Evolutionary conservation across 306 rosid genomes (phyloP).

Genomic region (Pyrus communis): DNA sequence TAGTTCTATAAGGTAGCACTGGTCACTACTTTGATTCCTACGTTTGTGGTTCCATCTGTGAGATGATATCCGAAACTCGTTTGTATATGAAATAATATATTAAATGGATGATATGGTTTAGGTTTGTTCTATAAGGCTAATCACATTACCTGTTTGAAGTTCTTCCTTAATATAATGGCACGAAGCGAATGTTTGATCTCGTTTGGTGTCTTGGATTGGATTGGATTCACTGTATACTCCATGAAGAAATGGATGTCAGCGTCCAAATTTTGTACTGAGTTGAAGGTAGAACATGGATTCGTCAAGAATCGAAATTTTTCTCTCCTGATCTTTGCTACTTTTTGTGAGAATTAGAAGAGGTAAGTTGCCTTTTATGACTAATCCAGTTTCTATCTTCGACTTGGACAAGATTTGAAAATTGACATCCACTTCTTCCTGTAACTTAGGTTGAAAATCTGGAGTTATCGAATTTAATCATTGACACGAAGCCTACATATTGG

Average conservation of each 20-base stretch:
- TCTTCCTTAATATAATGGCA: no score
- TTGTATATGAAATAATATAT: background rate
- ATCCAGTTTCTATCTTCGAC: no score
- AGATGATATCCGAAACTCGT: background rate
- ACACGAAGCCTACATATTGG: no score
- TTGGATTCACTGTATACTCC: background rate
- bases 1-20: background rate
- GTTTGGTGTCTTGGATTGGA: no score
- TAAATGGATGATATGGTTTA: background rate
- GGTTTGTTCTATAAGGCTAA: background rate
- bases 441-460: background rate
- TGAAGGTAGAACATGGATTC: no score
- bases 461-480: no score
- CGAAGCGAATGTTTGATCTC: no score
- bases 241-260: background rate
- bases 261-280: no score
- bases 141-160: background rate
- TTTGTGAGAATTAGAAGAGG: no score
- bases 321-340: no score
- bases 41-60: background rate
- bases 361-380: no score
- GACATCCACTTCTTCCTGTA: background rate
- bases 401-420: background rate
- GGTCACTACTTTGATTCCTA: background rate
- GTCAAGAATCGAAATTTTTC: no score